Evolutionary conservation across 352 stramenopile species (phyloP), one percentile per base, ranked within the genome.

Genomic region (Thalassiosira sp.): DNA sequence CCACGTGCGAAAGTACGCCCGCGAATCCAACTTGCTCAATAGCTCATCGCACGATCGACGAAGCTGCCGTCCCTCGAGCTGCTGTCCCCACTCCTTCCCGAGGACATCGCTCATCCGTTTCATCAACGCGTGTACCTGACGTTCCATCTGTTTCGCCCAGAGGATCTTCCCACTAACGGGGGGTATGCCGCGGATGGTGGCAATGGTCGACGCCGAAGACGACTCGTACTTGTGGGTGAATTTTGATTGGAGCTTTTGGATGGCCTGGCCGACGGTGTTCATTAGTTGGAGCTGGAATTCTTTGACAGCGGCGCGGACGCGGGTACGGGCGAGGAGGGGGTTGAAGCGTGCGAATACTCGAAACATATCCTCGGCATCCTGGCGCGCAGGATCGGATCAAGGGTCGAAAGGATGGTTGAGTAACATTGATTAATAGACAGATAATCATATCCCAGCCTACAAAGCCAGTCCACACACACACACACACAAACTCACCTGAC

Each of bases 141-240:
- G 91, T 82, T 99, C 97, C 86, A 99, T 99, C 86, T 99, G 97
- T 75, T 98, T 98, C 13, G 97, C 97, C 97, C 97, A 99, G 77
- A 99, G 95, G 45, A 99, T 98, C 52, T 98, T 98, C 25, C 96
- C 97, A 33, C 95, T 95, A 35, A 99, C 95, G 20, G 97, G 97
- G 16, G 97, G 97, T 35, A 99, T 97, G 61, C 99, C 97, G 51
- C 96, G 91, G 24, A 99, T 74, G 62, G 95, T 95, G 58, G 95
- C 97, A 69, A 98, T 96, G 20, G 91, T 89, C 24, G 94, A 96
- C 11, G 97, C 95, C 57, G 97, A 92, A 0, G 96, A 99, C n/a
- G 96, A 94, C 37, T 97, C 95, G 76, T 99, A 99, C 53, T 98
- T 89, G 11, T 87, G 74, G 22, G 84, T 88, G 53, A 93, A 94